Evolutionary conservation across 352 stramenopile species (phyloP), one percentile per base, ranked within the genome.

Genomic region (Globisporangium abappressorium): DNA sequence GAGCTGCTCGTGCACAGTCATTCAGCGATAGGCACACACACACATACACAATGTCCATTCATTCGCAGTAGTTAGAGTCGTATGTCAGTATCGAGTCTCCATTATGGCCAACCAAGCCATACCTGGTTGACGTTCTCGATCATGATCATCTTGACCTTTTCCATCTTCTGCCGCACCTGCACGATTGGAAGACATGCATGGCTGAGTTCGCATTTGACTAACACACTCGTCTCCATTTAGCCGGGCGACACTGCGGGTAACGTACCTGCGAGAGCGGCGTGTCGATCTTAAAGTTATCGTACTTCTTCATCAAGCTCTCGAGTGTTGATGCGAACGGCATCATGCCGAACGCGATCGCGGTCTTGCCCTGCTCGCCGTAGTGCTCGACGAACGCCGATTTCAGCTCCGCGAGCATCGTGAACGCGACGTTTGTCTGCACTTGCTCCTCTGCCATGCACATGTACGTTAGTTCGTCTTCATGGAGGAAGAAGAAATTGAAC

Each of bases 81-180:
- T 22, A 49, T 49, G 41, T 15, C 8, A 33, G 30, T 49, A 22
- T 20, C 5, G 15, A 22, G 15, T 5, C 18, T 8, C 6, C 7
- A n/a, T 41, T 28, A 11, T 8, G 4, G 15, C 12, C 14, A 11
- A 22, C 30, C 30, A 33, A 33, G 5, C 3, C 28, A 12, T 55
- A 91, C 83, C 82, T 92, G 86, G 82, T 94, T 89, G n/a, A 99
- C 98, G 74, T 99, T 99, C 51, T 99, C 91, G 26, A 99, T 95
- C 94, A 99, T 99, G 57, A 99, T 88, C 72, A 94, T 97, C 73
- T 99, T 99, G 51, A 99, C 93, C 60, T 97, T 90, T 70, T 99
- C 97, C 83, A 99, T 98, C 82, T 99, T 98, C 72, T 93, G 90
- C 53, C 97, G 94, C 28, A 98, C 89, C 34, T 79, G 41, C 7